A percentile compares a stretch with the other conserved stretches of the same genome.
These are phyloP conservation scores for Penicillium vulpinum DNA, from an alignment of 2,329 filamentous ascomycete genomes.

Conservation along the genomic window DNA sequence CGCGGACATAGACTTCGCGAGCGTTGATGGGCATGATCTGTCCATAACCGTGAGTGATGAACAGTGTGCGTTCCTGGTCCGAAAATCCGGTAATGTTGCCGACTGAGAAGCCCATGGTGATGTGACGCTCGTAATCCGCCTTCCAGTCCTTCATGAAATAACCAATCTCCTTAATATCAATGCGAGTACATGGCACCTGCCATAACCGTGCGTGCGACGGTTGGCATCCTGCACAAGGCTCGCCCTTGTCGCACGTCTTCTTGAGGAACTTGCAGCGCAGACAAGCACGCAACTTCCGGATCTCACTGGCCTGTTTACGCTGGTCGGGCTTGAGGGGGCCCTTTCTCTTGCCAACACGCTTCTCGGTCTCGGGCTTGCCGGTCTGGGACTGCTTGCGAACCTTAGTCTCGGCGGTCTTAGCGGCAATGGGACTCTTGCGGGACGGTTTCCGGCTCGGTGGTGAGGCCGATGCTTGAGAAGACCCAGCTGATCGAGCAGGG, in stretches of 20 bases:
- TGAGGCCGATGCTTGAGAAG: slow-evolving; percentile 60
- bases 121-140: slow-evolving; percentile 90
- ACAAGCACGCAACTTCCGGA: slow-evolving; percentile 90
- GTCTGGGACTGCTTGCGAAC: slow-evolving; percentile 71
- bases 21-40: slow-evolving; percentile 91
- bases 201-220: slow-evolving; percentile 92
- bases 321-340: slow-evolving; percentile 90
- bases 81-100: slow-evolving; percentile 90
- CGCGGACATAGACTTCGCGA: slow-evolving; percentile 86
- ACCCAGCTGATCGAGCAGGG: slow-evolving; percentile 62
- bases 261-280: slow-evolving; percentile 97
- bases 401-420: slow-evolving; percentile 81
- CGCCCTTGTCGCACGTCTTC: slow-evolving; percentile 98
- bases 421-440: slow-evolving; percentile 71
- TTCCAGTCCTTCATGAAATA: slow-evolving; percentile 99
- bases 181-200: slow-evolving; percentile 96
- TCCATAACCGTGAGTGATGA: slow-evolving; percentile 95
- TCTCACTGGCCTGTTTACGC: slow-evolving; percentile 93
- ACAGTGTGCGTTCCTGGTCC: slow-evolving; percentile 65
- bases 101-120: slow-evolving; percentile 81
- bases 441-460: slow-evolving; percentile 65
- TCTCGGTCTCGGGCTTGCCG: slow-evolving; percentile 84
- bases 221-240: slow-evolving; percentile 92
- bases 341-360: slow-evolving; percentile 87
- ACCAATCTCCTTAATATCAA: slow-evolving; percentile 97